Conservation (phyloP, 352 stramenopile genomes). For the Phytopythium ostracodes region DNA sequence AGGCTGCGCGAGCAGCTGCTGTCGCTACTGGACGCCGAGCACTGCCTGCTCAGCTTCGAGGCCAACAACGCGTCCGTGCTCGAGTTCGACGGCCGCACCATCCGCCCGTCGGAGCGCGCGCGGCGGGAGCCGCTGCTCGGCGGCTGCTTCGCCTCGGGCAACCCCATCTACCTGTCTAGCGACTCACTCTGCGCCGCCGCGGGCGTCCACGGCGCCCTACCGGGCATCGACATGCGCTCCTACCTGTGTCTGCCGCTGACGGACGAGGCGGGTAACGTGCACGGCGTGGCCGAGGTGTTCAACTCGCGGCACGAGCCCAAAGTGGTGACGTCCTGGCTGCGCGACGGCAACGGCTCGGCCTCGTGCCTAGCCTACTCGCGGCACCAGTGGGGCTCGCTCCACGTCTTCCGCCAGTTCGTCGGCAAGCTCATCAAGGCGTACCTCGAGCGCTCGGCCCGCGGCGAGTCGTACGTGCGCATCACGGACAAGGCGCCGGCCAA, state of each 20-base stretch:
- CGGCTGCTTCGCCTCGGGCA: conserved; percentile 21
- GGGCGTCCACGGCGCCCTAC: conserved; percentile 20
- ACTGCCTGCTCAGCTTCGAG: conserved; percentile 61
- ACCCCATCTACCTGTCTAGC: conserved; percentile 35
- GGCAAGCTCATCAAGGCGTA: conserved; percentile 45
- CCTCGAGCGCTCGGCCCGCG: conserved; percentile 22
- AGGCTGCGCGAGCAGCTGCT: conserved; percentile 64
- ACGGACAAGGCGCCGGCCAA: conserved; percentile 7
- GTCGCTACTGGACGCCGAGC: conserved; percentile 53
- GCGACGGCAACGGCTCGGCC: conserved; percentile 13
- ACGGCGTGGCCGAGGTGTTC: conserved; percentile 64
- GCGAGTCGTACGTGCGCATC: conserved; percentile 19
- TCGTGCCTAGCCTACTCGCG: conserved; percentile 11
- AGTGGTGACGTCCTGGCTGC: conserved; percentile 40
- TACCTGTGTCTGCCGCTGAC: conserved; percentile 72
- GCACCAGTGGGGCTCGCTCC: conserved; percentile 30
- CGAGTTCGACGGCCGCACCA: conserved; percentile 52
- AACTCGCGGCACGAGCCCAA: conserved; percentile 49
- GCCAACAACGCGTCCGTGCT: conserved; percentile 38
- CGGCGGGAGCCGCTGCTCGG: conserved; percentile 18
- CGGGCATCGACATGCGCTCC: conserved; percentile 43
- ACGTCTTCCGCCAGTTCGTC: conserved; percentile 59
- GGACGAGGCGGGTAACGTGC: conserved; percentile 43
- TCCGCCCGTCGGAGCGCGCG: conserved; percentile 35
- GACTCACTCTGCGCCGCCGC: conserved; percentile 16